These are phyloP conservation scores for Haberlea rhodopensis DNA, from an alignment of 257 asterid genomes.

Conservation along the genomic window DNA sequence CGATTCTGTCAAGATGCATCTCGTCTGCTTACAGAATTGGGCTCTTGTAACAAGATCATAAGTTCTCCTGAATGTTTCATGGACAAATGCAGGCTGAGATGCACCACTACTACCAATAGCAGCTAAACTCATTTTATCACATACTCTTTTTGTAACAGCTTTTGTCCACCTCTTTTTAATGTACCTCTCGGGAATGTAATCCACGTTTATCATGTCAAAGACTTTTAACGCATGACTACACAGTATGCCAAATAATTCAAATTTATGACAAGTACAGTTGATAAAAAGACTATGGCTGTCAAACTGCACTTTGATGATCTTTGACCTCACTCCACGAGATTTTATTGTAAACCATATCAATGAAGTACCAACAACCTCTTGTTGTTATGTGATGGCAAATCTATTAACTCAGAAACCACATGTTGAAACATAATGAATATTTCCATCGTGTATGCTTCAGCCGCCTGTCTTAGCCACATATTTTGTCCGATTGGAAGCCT, in stretches of 20 bases:
- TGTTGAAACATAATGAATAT: no score
- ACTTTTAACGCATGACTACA: constrained; percentile 13
- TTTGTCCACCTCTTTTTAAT: no score
- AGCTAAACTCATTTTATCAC: background rate
- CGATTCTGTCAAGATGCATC: constrained; percentile 12
- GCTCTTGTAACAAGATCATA: constrained; percentile 17
- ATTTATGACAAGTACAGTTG: constrained; percentile 7
- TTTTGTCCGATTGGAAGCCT: no score
- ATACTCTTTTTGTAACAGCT: constrained; percentile 1
- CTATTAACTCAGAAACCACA: no score
- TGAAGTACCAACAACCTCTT: no score
- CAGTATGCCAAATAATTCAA: constrained; percentile 5
- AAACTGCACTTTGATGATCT: constrained; percentile 2
- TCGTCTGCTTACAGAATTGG: constrained; percentile 3
- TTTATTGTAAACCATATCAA: constrained; percentile 12
- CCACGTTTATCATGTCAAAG: background rate
- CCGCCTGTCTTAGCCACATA: no score
- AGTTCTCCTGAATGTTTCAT: background rate
- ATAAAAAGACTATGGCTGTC: background rate
- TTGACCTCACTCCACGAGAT: background rate
- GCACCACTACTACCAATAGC: constrained; percentile 12
- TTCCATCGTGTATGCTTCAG: no score
- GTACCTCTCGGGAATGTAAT: constrained; percentile 7
- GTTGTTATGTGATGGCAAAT: no score
- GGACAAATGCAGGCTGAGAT: background rate